Percentiles rank a stretch among this genome's conserved stretches.
These are phyloP conservation scores for Lolium rigidum DNA, from an alignment of 176 grass and related monocot species.

Conservation along the genomic window DNA sequence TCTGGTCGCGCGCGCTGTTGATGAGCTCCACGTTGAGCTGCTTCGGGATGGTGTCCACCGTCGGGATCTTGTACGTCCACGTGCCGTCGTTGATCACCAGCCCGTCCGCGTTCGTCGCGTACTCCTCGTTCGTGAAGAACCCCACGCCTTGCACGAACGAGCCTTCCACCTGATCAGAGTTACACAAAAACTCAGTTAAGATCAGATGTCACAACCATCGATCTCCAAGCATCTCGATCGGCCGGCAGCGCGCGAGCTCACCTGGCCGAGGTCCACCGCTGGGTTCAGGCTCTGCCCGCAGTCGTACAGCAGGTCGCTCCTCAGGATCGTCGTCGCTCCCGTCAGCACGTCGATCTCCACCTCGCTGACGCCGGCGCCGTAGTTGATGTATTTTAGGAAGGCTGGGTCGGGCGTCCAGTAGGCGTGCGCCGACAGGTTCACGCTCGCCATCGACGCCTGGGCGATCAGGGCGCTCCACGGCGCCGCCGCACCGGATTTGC, in stretches of 20 bases:
- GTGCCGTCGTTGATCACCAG: slow-evolving; percentile 72
- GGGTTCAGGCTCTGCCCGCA: no score
- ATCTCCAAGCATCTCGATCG: no score
- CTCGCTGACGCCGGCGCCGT: slow-evolving; percentile 80
- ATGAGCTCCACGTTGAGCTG: slow-evolving; percentile 77
- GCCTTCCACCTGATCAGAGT: slow-evolving; percentile 79
- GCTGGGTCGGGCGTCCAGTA: slow-evolving; percentile 62
- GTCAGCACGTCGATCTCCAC: slow-evolving; percentile 81
- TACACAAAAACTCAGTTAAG: background rate
- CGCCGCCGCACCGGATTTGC: slow-evolving; percentile 38
- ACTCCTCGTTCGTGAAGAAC: slow-evolving; percentile 83
- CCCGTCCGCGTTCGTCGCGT: slow-evolving; percentile 68
- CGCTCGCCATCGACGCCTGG: slow-evolving; percentile 59
- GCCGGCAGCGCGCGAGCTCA: slow-evolving; percentile 7
- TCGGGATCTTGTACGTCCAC: slow-evolving; percentile 91
- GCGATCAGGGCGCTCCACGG: slow-evolving; percentile 66
- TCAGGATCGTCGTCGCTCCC: slow-evolving; percentile 73
- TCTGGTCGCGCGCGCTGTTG: slow-evolving; percentile 59
- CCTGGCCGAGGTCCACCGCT: slow-evolving; percentile 61
- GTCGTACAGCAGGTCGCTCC: slow-evolving; percentile 74
- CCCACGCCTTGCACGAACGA: slow-evolving; percentile 83
- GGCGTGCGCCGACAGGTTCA: slow-evolving; percentile 66
- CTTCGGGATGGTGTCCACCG: slow-evolving; percentile 81
- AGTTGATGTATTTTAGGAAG: slow-evolving; percentile 64
- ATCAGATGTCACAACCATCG: background rate